phyloP scores from a whole-genome alignment of 1,284 basidiomycete genomes.

The Irpex rosettiformis region DNA sequence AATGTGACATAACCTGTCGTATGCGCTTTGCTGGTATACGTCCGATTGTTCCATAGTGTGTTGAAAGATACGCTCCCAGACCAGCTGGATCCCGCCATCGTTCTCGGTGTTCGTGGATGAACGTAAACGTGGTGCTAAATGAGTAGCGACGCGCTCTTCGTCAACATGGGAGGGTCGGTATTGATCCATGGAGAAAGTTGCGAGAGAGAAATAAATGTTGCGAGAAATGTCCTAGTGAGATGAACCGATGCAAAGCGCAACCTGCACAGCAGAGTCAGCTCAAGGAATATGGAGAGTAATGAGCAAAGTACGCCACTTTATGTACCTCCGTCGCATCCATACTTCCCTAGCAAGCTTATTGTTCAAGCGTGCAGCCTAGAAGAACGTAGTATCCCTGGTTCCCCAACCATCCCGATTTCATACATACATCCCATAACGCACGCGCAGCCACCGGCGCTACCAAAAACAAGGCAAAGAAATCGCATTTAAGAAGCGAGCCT shows the following conservation, averaged over 20 bases:
- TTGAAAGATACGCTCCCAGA: slow-evolving; percentile 11
- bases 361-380: background rate
- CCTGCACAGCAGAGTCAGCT: background rate
- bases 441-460: no score
- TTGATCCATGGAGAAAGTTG: no score
- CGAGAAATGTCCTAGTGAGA: no score
- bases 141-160: background rate
- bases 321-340: no score
- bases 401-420: no score
- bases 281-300: background rate
- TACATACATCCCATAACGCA: no score
- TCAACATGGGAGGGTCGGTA: background rate
- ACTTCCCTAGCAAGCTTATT: background rate
- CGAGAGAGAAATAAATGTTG: no score
- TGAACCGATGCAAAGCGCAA: background rate
- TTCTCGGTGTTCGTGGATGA: background rate
- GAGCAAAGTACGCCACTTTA: background rate
- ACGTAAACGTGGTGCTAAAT: background rate
- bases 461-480: background rate
- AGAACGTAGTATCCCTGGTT: no score
- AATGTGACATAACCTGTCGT: background rate
- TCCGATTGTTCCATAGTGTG: slow-evolving; percentile 8
- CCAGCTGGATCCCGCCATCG: background rate
- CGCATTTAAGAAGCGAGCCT: background rate
- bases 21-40: slow-evolving; percentile 5